Percentiles rank a stretch among this genome's conserved stretches.
These are phyloP conservation scores for Quercus dentata DNA, from an alignment of 306 rosid species.

Conservation along the genomic window DNA sequence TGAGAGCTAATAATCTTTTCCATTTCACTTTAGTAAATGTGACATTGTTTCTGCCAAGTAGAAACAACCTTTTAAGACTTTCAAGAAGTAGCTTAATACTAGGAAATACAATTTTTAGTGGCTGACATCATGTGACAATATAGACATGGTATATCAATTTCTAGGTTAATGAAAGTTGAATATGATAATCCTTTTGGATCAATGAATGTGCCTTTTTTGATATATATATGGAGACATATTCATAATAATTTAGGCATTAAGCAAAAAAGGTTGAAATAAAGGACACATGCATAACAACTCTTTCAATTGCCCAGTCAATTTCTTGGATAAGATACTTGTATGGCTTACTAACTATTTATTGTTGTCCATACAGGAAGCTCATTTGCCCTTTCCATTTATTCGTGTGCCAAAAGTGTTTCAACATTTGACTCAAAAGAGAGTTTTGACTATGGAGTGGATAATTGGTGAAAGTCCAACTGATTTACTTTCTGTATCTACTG, in stretches of 20 bases:
- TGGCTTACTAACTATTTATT: constrained; percentile 22
- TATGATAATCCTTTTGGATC: no score
- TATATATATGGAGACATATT: no score
- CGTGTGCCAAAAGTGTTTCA: constrained; percentile 62
- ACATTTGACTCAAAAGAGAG: constrained; percentile 74
- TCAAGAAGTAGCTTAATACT: background rate
- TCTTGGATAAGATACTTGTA: constrained; percentile 3
- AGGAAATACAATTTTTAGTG: no score
- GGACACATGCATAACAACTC: background rate
- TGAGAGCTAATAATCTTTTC: background rate
- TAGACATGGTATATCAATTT: no score
- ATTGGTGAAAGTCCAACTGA: constrained; percentile 92
- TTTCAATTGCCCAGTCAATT: background rate
- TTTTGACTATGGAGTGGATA: constrained; percentile 97
- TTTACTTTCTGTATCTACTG: constrained; percentile 59
- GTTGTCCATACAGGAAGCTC: constrained; percentile 65
- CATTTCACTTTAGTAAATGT: background rate
- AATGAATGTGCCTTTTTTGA: no score
- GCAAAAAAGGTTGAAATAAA: background rate
- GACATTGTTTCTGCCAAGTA: background rate
- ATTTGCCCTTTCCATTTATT: constrained; percentile 71
- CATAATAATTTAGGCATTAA: no score
- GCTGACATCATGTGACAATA: no score
- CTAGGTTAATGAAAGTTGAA: no score
- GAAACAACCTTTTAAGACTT: background rate